These are phyloP conservation scores for Epithemia pelagica DNA, from an alignment of 108 stramenopile species.

Conservation along the genomic window DNA sequence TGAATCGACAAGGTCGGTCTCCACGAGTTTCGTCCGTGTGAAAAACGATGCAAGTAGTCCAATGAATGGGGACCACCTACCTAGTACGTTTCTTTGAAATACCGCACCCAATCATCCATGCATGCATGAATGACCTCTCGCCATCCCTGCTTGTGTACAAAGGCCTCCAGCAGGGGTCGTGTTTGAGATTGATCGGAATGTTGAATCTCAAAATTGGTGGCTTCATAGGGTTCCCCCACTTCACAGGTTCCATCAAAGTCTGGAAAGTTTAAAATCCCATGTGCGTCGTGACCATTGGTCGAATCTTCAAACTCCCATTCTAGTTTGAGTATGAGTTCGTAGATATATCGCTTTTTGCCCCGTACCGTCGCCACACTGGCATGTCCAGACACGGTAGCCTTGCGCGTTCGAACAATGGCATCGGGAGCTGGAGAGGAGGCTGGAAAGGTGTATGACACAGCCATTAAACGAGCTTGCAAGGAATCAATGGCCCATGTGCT, in stretches of 20 bases:
- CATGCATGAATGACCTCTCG: slow-evolving; percentile 50
- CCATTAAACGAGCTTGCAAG: slow-evolving; percentile 38
- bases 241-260: slow-evolving; percentile 82
- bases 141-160: slow-evolving; percentile 69
- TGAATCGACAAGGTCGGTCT: too few relatives aligned
- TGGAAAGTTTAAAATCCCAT: slow-evolving; percentile 57
- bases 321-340: slow-evolving; percentile 70
- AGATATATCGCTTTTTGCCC: slow-evolving; percentile 89
- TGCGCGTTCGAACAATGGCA: slow-evolving; percentile 27
- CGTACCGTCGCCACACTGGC: slow-evolving; percentile 81
- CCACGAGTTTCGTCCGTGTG: too few relatives aligned
- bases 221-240: slow-evolving; percentile 75
- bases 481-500: slow-evolving; percentile 80
- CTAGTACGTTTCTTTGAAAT: slow-evolving; percentile 58
- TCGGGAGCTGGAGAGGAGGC: slow-evolving; percentile 61
- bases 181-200: slow-evolving; percentile 35
- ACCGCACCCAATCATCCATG: slow-evolving; percentile 75
- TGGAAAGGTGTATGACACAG: slow-evolving; percentile 50
- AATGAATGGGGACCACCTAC: too few relatives aligned
- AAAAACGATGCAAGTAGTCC: too few relatives aligned
- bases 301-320: slow-evolving; percentile 49
- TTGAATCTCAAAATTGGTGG: slow-evolving; percentile 57
- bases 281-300: slow-evolving; percentile 32
- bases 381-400: slow-evolving; percentile 62
- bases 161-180: slow-evolving; percentile 58